These are phyloP conservation scores for Cystofilobasidium capitatum DNA, from an alignment of 768 basidiomycete genomes.

Conservation along the genomic window DNA sequence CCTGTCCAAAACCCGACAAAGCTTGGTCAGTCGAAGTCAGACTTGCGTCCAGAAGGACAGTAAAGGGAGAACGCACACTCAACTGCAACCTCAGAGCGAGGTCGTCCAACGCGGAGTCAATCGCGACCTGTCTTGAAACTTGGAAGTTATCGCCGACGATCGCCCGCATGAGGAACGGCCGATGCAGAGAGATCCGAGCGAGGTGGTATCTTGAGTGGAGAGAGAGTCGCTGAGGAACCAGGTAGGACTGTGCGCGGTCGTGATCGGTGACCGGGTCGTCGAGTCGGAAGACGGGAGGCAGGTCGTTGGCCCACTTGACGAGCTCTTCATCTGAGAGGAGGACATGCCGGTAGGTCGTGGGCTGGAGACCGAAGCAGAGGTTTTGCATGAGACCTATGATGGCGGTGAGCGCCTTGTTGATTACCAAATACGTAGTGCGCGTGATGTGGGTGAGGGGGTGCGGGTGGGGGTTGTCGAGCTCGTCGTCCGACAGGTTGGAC, in stretches of 20 bases:
- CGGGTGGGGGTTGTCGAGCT: constrained; percentile 8
- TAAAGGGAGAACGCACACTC: constrained; percentile 25
- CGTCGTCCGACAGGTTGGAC: constrained; percentile 29
- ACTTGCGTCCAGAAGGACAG: constrained; percentile 18
- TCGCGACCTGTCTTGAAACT: constrained; percentile 26
- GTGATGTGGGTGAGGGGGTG: constrained; percentile 26
- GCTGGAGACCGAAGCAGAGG: constrained; percentile 26
- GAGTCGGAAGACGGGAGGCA: constrained; percentile 32
- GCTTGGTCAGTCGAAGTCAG: neutral
- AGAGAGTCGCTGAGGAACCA: constrained; percentile 28
- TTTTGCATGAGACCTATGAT: constrained; percentile 30
- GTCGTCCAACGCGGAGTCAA: constrained; percentile 29
- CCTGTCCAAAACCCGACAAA: neutral
- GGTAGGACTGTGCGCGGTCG: constrained; percentile 23
- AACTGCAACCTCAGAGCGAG: constrained; percentile 26
- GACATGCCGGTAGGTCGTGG: constrained; percentile 26
- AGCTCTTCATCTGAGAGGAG: constrained; percentile 28
- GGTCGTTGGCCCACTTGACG: constrained; percentile 17
- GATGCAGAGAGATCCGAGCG: constrained; percentile 30
- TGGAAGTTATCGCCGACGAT: constrained; percentile 8
- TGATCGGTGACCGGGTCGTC: constrained; percentile 25
- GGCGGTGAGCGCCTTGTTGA: constrained; percentile 27
- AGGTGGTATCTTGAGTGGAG: constrained; percentile 31
- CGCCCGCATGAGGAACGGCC: constrained; percentile 29
- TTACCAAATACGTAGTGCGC: constrained; percentile 29